A percentile compares a stretch with the other conserved stretches of the same genome.
Conservation (phyloP, 331 rosid genomes). For the Telfairia occidentalis region DNA sequence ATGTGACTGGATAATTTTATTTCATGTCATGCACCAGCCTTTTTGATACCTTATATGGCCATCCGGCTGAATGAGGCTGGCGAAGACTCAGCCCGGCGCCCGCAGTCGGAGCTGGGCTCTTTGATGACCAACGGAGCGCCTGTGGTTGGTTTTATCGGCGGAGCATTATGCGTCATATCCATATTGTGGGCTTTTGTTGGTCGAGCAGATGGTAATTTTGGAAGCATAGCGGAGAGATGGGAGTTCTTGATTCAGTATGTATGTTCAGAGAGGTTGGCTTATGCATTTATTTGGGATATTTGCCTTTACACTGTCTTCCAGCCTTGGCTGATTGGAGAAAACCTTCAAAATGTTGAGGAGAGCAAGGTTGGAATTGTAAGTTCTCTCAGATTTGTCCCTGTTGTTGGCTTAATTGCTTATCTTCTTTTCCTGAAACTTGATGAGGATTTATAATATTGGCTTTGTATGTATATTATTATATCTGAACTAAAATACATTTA, state of each 20-base stretch:
- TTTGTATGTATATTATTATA: neutral
- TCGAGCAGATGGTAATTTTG: slow-evolving; percentile 53
- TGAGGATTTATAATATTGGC: slow-evolving; percentile 17
- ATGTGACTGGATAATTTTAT: neutral
- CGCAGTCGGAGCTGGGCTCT: slow-evolving; percentile 47
- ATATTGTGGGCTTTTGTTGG: slow-evolving; percentile 60
- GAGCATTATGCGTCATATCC: slow-evolving; percentile 47
- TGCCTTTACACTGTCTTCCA: slow-evolving; percentile 64
- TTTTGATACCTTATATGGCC: slow-evolving; percentile 95
- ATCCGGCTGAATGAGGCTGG: slow-evolving; percentile 60
- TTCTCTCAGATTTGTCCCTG: slow-evolving; percentile 66
- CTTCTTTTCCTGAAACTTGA: slow-evolving; percentile 55
- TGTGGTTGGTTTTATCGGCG: slow-evolving; percentile 61
- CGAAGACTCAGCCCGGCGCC: slow-evolving; percentile 19
- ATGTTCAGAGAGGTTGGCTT: slow-evolving; percentile 82
- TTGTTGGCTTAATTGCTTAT: slow-evolving; percentile 62
- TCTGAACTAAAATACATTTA: no score
- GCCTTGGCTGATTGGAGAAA: slow-evolving; percentile 85
- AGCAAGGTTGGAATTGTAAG: slow-evolving; percentile 38
- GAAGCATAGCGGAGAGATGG: slow-evolving; percentile 57
- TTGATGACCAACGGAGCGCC: slow-evolving; percentile 58
- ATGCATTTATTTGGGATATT: slow-evolving; percentile 96
- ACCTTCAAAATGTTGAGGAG: slow-evolving; percentile 58
- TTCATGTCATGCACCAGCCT: slow-evolving; percentile 39
- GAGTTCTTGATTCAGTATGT: slow-evolving; percentile 58